Evolutionary conservation across 139 green algal genomes (phyloP).

Genomic region (Closterium sp.): DNA sequence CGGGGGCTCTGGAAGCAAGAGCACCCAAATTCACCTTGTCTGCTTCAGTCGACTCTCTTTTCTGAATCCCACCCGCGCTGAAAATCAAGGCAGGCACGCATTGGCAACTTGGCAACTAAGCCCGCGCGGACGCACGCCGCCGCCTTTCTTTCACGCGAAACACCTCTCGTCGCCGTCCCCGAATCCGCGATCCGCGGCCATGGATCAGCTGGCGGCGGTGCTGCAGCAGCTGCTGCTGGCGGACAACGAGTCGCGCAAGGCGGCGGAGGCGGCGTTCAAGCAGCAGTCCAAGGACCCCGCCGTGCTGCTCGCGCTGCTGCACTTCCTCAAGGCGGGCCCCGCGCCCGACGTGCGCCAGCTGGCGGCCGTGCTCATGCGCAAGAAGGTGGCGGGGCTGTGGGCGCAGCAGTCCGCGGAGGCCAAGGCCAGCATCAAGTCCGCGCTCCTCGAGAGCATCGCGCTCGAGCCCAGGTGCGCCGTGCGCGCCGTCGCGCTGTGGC

Average conservation of each 20-base stretch:
- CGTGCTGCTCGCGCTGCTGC: slow-evolving; percentile 61
- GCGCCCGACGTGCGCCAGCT: slow-evolving; percentile 63
- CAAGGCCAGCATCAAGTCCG: slow-evolving; percentile 44
- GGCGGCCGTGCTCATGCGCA: slow-evolving; percentile 67
- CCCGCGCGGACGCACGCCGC: too few species aligned
- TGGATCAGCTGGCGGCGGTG: slow-evolving; percentile 44
- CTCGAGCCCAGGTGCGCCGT: slow-evolving; percentile 55
- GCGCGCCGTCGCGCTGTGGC: not conserved
- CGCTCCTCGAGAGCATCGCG: slow-evolving; percentile 61
- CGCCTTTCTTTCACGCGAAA: too few species aligned
- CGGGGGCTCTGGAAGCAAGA: not conserved
- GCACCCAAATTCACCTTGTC: not conserved
- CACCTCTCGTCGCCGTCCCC: not conserved
- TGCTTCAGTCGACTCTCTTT: not conserved
- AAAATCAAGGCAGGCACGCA: too few species aligned
- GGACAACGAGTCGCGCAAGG: slow-evolving; percentile 37
- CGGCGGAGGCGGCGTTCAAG: slow-evolving; percentile 43
- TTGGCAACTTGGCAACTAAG: too few species aligned
- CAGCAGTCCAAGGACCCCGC: slow-evolving; percentile 50
- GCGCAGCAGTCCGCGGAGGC: slow-evolving; percentile 17
- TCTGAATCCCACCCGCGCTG: not conserved
- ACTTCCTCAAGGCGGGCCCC: slow-evolving; percentile 39
- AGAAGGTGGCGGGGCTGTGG: slow-evolving; percentile 65
- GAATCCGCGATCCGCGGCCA: not conserved
- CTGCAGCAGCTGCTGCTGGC: slow-evolving; percentile 41